phyloP scores from a whole-genome alignment of 2,329 filamentous ascomycete genomes.

The Clonostachys solani region DNA sequence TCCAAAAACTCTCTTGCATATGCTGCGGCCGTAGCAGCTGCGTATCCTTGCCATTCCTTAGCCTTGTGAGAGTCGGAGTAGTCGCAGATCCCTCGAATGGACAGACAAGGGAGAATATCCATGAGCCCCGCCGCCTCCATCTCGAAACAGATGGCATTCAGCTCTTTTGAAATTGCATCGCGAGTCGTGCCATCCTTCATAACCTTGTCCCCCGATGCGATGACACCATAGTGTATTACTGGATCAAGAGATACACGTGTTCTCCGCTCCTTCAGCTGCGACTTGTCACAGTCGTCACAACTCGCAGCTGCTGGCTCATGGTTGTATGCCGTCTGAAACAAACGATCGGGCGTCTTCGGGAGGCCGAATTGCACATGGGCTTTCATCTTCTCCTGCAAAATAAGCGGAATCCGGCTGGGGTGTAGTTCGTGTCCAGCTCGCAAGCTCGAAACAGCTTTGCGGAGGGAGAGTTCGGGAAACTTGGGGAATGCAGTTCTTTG shows the following conservation, averaged over 20 bases:
- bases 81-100: slow-evolving; percentile 26
- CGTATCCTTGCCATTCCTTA: slow-evolving; percentile 15
- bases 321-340: neutral
- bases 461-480: neutral
- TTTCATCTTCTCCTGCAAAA: neutral
- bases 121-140: slow-evolving; percentile 20
- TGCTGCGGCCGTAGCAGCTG: slow-evolving; percentile 14
- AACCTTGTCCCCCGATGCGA: slow-evolving; percentile 22
- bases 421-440: neutral
- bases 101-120: slow-evolving; percentile 17
- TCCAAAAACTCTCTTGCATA: slow-evolving; percentile 10
- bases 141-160: slow-evolving; percentile 12
- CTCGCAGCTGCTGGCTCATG: neutral
- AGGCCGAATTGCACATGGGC: slow-evolving; percentile 2
- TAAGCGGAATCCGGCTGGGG: neutral
- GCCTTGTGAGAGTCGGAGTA: slow-evolving; percentile 16
- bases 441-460: slow-evolving; percentile 4
- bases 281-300: slow-evolving; percentile 3
- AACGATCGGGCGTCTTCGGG: slow-evolving; percentile 5
- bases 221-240: slow-evolving; percentile 9
- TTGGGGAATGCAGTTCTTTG: neutral
- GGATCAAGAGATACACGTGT: neutral
- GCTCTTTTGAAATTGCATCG: slow-evolving; percentile 13
- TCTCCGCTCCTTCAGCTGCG: neutral
- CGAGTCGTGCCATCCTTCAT: slow-evolving; percentile 20